Base-by-base conservation (phyloP, 495 filamentous ascomycete species). In the Parathielavia hyrcaniae region DNA sequence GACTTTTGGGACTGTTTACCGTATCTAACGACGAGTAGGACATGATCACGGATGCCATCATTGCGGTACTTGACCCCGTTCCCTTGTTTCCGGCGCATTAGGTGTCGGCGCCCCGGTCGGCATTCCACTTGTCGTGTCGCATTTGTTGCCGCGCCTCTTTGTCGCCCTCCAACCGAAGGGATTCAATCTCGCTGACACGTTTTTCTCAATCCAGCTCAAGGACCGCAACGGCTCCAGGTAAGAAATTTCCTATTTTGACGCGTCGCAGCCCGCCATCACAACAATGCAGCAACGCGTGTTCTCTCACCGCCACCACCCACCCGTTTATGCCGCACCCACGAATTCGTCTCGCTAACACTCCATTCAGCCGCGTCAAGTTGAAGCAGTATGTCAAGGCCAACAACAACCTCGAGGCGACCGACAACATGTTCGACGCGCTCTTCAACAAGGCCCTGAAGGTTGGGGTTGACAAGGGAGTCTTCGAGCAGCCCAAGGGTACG, bases 351-450 rank as follows among this genome's bases (percentile, higher is more conserved):
- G 14, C 81, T 77, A 66, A 75, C 69, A 52, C 43, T 49, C 44
- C 40, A 26, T 51, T 50, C 70, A 98, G 93, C 77, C 95, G 93
- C 64, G 87, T 91, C 73, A 87, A 89, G 30, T 84, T 99, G 71
- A 97, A 97, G 87, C 97, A 99, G 75, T 99, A 97, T 78, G 88
- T 99, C 67, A 81, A 83, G 73, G 84, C 88, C 65, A 97, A 99
- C 86, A 96, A 97, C 83, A 88, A 86, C 71, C 82, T 95, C 72
- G 79, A 77, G 56, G 81, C 83, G 53, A 80, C 77, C 36, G 84
- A 86, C 65, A 78, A 77, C 48, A 83, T 84, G 69, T 97, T 97
- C 72, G 91, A 93, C 70, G 81, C 82, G 61, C 86, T 92, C 65
- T 90, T 99, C 84, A 97, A 96, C 83, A 86, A 86, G 71, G 90